A percentile compares a stretch with the other conserved stretches of the same genome.
These are phyloP conservation scores for Entoloma clypeatum DNA, from an alignment of 1,284 basidiomycete genomes.

Conservation along the genomic window DNA sequence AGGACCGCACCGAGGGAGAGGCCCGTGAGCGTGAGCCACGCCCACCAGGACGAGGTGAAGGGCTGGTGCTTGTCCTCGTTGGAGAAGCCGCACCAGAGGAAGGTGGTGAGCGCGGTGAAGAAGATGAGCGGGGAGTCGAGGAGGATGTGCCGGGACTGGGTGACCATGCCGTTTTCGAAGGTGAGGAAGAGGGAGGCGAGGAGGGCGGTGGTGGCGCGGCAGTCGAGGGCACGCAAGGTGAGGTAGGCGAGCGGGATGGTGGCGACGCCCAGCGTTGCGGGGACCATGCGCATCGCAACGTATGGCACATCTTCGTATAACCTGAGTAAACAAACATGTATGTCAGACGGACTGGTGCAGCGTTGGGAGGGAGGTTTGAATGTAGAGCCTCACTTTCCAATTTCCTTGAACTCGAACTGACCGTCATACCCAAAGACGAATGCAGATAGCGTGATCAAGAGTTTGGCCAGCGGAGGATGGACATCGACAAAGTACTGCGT, in stretches of 20 bases:
- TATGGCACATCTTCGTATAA: conserved; percentile 88
- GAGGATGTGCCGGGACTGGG: conserved; percentile 95
- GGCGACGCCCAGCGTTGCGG: conserved; percentile 85
- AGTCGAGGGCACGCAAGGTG: conserved; percentile 88
- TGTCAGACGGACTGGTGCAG: conserved; percentile 6
- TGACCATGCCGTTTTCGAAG: conserved; percentile 95
- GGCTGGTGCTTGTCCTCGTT: conserved; percentile 83
- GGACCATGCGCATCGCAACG: conserved; percentile 92
- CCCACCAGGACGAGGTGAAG: conserved; percentile 90
- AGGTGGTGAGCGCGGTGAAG: conserved; percentile 89
- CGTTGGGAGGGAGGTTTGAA: background rate
- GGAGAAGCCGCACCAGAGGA: conserved; percentile 87
- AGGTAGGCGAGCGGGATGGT: conserved; percentile 92
- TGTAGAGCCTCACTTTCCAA: conserved; percentile 72
- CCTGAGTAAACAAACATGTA: conserved; percentile 50
- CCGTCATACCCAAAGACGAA: conserved; percentile 92
- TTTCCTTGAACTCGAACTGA: conserved; percentile 95
- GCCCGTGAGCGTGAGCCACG: conserved; percentile 87
- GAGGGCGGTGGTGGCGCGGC: conserved; percentile 85
- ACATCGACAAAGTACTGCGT: conserved; percentile 94
- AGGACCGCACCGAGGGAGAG: conserved; percentile 88
- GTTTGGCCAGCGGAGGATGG: conserved; percentile 94
- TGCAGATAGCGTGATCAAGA: conserved; percentile 89
- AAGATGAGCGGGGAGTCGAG: conserved; percentile 97
- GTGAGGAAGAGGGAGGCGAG: conserved; percentile 89